phyloP scores from a whole-genome alignment of 2,329 filamentous ascomycete genomes.

The Penicillium sp. region DNA sequence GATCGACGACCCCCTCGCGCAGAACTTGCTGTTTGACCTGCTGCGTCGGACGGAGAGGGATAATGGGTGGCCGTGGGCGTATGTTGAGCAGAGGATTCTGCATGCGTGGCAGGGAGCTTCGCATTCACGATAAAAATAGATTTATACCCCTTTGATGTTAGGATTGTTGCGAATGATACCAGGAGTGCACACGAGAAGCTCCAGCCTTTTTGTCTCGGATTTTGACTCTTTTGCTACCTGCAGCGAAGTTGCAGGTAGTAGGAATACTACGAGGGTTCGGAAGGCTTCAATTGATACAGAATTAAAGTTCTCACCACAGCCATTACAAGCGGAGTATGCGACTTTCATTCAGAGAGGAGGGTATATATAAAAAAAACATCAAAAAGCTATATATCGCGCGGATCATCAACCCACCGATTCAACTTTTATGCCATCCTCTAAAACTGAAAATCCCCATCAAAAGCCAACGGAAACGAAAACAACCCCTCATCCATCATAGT shows the following conservation, averaged over 20 bases:
- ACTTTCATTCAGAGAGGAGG: neutral
- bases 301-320: no score
- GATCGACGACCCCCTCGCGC: constrained; percentile 32
- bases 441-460: constrained; percentile 28
- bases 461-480: constrained; percentile 30
- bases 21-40: constrained; percentile 22
- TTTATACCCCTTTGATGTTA: constrained; percentile 2
- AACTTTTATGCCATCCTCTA: constrained; percentile 12
- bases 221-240: neutral
- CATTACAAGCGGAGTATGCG: no score
- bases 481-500: constrained; percentile 38
- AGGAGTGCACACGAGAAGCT: neutral
- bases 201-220: neutral
- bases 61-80: constrained; percentile 27
- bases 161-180: constrained; percentile 5
- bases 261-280: no score
- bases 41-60: constrained; percentile 23
- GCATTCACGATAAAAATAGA: constrained; percentile 6
- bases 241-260: no score
- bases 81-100: constrained; percentile 24
- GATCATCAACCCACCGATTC: neutral
- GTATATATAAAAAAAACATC: neutral
- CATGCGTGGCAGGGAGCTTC: constrained; percentile 29
- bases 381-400: neutral
- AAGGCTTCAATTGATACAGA: no score